Conservation (phyloP, 352 stramenopile species). For the Phytophthora tubulina region DNA sequence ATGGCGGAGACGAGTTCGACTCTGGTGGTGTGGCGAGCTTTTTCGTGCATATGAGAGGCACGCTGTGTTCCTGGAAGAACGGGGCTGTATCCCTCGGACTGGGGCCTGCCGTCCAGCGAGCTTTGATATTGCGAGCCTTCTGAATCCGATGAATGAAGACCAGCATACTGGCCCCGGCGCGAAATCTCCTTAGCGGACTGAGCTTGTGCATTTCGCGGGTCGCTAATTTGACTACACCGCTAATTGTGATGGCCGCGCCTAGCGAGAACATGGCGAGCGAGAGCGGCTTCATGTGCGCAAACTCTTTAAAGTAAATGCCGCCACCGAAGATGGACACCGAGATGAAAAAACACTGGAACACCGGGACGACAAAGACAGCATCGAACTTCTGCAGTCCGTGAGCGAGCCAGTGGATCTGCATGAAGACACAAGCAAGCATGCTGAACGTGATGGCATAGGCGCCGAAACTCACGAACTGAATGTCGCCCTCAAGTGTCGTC, state of each 20-base stretch:
- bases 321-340: constrained; percentile 91
- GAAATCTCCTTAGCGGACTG: constrained; percentile 50
- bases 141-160: constrained; percentile 75
- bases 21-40: constrained; percentile 20
- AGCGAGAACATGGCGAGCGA: constrained; percentile 78
- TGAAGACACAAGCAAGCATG: constrained; percentile 86
- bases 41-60: constrained; percentile 27
- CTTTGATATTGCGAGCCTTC: constrained; percentile 63
- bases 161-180: constrained; percentile 65
- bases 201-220: constrained; percentile 76
- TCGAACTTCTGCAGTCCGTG: constrained; percentile 85
- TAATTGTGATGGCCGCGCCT: constrained; percentile 73
- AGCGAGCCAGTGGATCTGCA: constrained; percentile 92
- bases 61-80: constrained; percentile 36
- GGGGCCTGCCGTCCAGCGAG: constrained; percentile 40
- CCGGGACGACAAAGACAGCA: constrained; percentile 86
- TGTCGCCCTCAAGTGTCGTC: constrained; percentile 73
- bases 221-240: constrained; percentile 75
- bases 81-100: constrained; percentile 13
- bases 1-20: constrained; percentile 1
- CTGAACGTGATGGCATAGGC: constrained; percentile 84
- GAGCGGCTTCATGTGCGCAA: constrained; percentile 60
- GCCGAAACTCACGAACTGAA: constrained; percentile 75
- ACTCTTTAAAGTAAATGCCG: constrained; percentile 92
- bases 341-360: constrained; percentile 93